Evolutionary conservation across 116 monocot genomes (phyloP).

Genomic region (Cymodocea nodosa): DNA sequence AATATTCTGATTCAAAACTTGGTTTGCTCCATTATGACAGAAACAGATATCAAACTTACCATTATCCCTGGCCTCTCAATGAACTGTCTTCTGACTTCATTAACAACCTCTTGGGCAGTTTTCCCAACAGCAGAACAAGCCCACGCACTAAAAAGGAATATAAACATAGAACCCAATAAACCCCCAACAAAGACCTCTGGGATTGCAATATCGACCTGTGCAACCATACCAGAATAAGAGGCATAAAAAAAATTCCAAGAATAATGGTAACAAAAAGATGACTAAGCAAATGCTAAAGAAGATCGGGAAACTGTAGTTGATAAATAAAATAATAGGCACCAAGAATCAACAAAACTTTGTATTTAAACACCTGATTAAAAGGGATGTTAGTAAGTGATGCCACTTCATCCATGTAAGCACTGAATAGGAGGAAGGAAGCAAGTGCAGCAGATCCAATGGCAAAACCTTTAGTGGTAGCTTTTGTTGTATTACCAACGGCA

Average conservation of each 20-base stretch:
- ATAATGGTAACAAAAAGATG: neutral
- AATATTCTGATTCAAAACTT: neutral
- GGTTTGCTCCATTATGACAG: neutral
- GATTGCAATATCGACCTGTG: constrained; percentile 97
- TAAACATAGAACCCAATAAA: constrained; percentile 97
- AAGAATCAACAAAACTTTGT: neutral
- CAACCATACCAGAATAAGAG: neutral
- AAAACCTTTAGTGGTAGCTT: constrained; percentile 99
- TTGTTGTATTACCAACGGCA: constrained; percentile 98
- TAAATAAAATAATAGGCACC: too few relatives aligned
- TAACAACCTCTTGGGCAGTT: constrained; percentile 99
- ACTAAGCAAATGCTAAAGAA: too few relatives aligned
- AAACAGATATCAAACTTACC: constrained; percentile 30
- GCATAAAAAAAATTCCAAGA: too few relatives aligned
- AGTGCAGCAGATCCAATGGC: constrained; percentile 99
- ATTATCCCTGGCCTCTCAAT: constrained; percentile 96
- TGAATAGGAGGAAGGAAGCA: constrained; percentile 96
- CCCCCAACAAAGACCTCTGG: constrained; percentile 97
- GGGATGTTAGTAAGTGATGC: constrained; percentile 62
- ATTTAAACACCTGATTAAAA: constrained; percentile 60
- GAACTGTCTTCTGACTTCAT: constrained; percentile 94
- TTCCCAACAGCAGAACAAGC: constrained; percentile 92
- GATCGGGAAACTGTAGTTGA: too few relatives aligned
- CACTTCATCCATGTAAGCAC: constrained; percentile 99
- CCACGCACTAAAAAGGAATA: constrained; percentile 99